Percentiles rank a stretch among this genome's conserved stretches.
Evolutionary conservation across 306 rosid species (phyloP).

Genomic region (Trifolium fragiferum): DNA sequence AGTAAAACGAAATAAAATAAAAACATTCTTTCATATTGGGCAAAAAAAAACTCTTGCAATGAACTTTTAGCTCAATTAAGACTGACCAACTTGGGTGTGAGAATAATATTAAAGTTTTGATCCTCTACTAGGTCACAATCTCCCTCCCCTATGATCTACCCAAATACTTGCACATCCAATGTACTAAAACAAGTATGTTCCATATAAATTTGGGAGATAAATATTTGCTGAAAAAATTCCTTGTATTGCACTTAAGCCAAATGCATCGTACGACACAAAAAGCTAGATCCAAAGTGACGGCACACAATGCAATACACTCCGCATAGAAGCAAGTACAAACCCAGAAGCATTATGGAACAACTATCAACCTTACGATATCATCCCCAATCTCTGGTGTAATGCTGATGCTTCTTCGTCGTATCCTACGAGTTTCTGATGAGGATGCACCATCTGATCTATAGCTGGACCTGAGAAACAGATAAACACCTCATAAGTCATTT

Average conservation of each 20-base stretch:
- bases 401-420: slow-evolving; percentile 97
- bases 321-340: slow-evolving; percentile 26
- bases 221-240: slow-evolving; percentile 20
- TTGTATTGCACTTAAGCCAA: slow-evolving; percentile 17
- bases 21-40: background rate
- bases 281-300: background rate
- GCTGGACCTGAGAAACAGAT: slow-evolving; percentile 48
- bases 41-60: slow-evolving; percentile 4
- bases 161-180: background rate
- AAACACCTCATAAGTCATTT: slow-evolving; percentile 30
- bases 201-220: background rate
- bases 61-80: slow-evolving; percentile 23
- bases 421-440: slow-evolving; percentile 78
- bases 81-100: background rate
- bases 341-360: slow-evolving; percentile 42
- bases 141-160: slow-evolving; percentile 2
- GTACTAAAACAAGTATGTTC: slow-evolving; percentile 1
- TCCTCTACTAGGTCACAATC: background rate
- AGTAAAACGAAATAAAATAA: background rate
- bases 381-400: slow-evolving; percentile 99
- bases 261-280: slow-evolving; percentile 13
- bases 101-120: background rate
- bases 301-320: slow-evolving; percentile 29
- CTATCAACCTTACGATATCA: slow-evolving; percentile 92
- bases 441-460: slow-evolving; percentile 87